A percentile compares a stretch with the other conserved stretches of the same genome.
Evolutionary conservation across 2,329 filamentous ascomycete species (phyloP).

Genomic region (Neospermospora avenae): DNA sequence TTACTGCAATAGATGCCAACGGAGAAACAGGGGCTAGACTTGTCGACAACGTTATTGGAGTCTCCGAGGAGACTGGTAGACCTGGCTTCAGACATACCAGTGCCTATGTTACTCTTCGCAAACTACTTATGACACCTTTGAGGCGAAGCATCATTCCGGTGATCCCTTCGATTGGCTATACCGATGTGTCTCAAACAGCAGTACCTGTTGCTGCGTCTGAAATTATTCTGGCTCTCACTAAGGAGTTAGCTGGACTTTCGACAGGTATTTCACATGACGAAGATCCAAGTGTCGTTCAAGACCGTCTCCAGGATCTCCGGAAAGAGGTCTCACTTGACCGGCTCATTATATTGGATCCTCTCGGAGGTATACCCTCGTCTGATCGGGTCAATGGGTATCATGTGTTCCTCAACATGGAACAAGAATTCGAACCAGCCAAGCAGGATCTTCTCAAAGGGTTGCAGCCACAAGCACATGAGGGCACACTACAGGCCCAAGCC

Average conservation of each 20-base stretch:
- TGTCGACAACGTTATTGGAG: conserved; percentile 51
- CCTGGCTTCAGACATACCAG: conserved; percentile 21
- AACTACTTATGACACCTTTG: conserved; percentile 62
- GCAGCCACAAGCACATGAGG: background rate
- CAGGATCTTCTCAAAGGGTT: conserved; percentile 48
- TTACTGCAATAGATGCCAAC: conserved; percentile 69
- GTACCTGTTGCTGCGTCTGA: conserved; percentile 55
- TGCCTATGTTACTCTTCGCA: conserved; percentile 42
- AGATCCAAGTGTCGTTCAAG: conserved; percentile 39
- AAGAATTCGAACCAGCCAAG: conserved; percentile 73
- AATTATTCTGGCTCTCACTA: conserved; percentile 72
- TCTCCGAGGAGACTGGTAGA: conserved; percentile 22
- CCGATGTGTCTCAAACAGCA: conserved; percentile 44
- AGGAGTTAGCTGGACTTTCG: conserved; percentile 69
- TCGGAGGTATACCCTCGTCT: conserved; percentile 77
- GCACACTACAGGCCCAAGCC: no score
- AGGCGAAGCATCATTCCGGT: conserved; percentile 68
- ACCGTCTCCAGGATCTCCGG: conserved; percentile 40
- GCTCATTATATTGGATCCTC: conserved; percentile 81
- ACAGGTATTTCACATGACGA: conserved; percentile 37
- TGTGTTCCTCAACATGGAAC: conserved; percentile 89
- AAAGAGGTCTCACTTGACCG: conserved; percentile 69
- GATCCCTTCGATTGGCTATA: conserved; percentile 62
- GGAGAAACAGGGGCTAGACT: conserved; percentile 66
- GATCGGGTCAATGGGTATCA: conserved; percentile 61